Conservation (phyloP, 192 early-diverging fungal genomes). For the Dissophora ornata region DNA sequence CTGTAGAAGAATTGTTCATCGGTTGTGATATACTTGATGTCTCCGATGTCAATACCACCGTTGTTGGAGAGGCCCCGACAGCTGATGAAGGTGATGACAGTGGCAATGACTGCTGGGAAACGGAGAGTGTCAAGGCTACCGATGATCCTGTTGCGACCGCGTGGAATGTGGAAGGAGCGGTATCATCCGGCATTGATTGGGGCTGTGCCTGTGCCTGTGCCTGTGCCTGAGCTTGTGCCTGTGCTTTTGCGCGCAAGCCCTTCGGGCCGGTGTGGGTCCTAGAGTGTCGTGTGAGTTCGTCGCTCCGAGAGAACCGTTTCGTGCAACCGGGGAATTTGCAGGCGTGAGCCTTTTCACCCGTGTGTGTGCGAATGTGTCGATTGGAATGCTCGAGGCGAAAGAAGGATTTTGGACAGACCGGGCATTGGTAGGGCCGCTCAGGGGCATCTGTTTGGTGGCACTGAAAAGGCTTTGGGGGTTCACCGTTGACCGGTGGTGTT, state of each 20-base stretch:
- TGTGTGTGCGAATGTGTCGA: slow-evolving; percentile 87
- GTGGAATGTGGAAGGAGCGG: no score
- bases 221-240: slow-evolving; percentile 72
- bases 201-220: slow-evolving; percentile 56
- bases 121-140: neutral
- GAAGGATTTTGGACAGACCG: slow-evolving; percentile 78
- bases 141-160: neutral
- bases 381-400: slow-evolving; percentile 82
- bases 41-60: neutral
- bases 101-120: no score
- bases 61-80: no score
- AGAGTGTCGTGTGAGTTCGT: slow-evolving; percentile 82
- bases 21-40: neutral
- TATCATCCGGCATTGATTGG: neutral
- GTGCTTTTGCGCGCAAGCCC: slow-evolving; percentile 65
- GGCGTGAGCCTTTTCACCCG: slow-evolving; percentile 84
- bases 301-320: slow-evolving; percentile 80
- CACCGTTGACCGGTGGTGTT: slow-evolving; percentile 29
- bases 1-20: neutral
- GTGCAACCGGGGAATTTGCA: slow-evolving; percentile 82
- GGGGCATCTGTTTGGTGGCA: slow-evolving; percentile 48
- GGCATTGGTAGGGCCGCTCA: slow-evolving; percentile 78
- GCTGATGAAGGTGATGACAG: no score
- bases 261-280: slow-evolving; percentile 65
- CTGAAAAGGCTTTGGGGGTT: slow-evolving; percentile 49